Base-by-base conservation (phyloP, 345 rosid genomes). In the Microthlaspi erraticum region DNA sequence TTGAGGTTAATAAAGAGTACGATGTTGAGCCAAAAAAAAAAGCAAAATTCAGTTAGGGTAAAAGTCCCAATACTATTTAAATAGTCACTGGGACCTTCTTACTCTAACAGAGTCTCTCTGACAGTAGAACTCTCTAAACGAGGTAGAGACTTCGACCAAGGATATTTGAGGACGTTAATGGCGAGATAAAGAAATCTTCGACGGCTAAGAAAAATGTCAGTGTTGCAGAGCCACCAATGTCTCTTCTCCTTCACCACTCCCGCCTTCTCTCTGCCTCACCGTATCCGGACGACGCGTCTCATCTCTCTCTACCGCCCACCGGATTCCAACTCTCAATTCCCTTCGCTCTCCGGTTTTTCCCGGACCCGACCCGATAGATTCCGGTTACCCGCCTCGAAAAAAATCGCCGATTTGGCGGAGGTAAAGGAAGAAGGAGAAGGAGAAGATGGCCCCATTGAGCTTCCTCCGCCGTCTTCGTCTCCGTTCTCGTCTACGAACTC, bases 371-470 rank as follows among this genome's bases (percentile, higher is more conserved):
- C 82, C 58, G 79, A 74, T 26, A 68, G 81, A 38, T 67, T 61
- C 60, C 79, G 71, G 19, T 66, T 77, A 66, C 69, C 79, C 71
- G 79, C 85, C 64, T 13, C 68, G 10, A 55, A 74, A 51, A 32
- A 71, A 71, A 20, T 52, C 13, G 41, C 79, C 38, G 76, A 55
- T 58, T 43, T 73, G 10, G 66, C 60, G 66, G 58, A 9, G 1
- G 50, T 1, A 6, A 1, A 33, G 39, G 70, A 68, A 23, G 67
- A 23, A 5, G 81, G 64, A 26, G 67, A 34, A 4, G 82, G 64
- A 32, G 93, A 80, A 50, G 90, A 75, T 2, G 98, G 97, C 44
- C 97, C 97, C 3, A 3, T 86, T 6, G 92, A 93, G 84, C 86
- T 93, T 16, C 81, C 88, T 4, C 78, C 78, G 18, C 31, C 79